Evolutionary conservation across 768 basidiomycete genomes (phyloP).

Genomic region (Suillus paluster): DNA sequence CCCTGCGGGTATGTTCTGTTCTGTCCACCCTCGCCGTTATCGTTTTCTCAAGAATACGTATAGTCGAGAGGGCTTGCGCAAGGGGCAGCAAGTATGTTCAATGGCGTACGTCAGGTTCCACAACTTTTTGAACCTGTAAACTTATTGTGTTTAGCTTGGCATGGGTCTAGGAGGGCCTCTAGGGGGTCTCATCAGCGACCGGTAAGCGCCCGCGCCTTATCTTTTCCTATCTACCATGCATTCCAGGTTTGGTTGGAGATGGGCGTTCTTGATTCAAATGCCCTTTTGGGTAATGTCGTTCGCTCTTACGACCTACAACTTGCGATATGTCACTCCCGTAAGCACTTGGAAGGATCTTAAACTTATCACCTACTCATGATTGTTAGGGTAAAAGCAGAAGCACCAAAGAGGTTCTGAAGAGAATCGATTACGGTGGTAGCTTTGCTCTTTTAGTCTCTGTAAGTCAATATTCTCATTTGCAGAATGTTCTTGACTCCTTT

Average conservation of each 20-base stretch:
- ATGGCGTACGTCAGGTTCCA: constrained; percentile 54
- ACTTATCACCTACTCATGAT: constrained; percentile 8
- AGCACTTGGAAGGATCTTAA: constrained; percentile 18
- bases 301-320: constrained; percentile 55
- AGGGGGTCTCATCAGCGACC: constrained; percentile 71
- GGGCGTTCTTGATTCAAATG: constrained; percentile 77
- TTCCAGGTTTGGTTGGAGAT: constrained; percentile 76
- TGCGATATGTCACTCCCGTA: constrained; percentile 73
- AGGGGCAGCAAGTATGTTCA: constrained; percentile 74
- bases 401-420: constrained; percentile 66
- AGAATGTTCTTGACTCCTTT: background rate
- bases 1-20: constrained; percentile 57
- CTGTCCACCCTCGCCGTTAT: constrained; percentile 9
- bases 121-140: constrained; percentile 6
- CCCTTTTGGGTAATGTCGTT: constrained; percentile 70
- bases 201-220: constrained; percentile 40
- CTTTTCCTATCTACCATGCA: background rate
- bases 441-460: constrained; percentile 64
- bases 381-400: constrained; percentile 68
- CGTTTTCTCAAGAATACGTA: constrained; percentile 18
- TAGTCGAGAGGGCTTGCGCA: constrained; percentile 75
- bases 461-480: constrained; percentile 27
- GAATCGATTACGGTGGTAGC: constrained; percentile 83
- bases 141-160: constrained; percentile 52
- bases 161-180: constrained; percentile 83